phyloP scores from a whole-genome alignment of 1,284 basidiomycete species.

The Pseudozyma flocculosa region DNA sequence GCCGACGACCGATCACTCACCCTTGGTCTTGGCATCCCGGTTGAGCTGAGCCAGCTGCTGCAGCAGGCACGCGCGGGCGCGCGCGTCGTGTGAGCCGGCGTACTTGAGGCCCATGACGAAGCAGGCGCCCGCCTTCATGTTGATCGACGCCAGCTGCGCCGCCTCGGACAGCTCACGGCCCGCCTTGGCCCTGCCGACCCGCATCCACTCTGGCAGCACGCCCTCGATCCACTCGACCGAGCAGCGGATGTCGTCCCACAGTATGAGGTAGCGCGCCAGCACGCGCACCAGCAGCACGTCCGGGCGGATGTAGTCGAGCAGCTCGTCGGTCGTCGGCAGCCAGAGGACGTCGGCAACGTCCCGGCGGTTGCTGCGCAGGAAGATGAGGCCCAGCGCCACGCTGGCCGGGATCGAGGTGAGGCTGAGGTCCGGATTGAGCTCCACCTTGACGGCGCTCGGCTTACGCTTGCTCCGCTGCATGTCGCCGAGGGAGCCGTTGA shows the following conservation, averaged over 20 bases:
- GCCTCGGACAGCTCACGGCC: slow-evolving; percentile 18
- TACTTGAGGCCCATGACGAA: slow-evolving; percentile 89
- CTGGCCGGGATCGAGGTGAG: slow-evolving; percentile 73
- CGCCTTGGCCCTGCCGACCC: slow-evolving; percentile 66
- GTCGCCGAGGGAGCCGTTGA: slow-evolving; percentile 10
- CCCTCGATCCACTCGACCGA: slow-evolving; percentile 74
- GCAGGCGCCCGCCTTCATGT: slow-evolving; percentile 71
- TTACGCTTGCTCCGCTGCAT: not conserved
- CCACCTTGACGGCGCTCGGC: slow-evolving; percentile 6
- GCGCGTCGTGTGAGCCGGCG: slow-evolving; percentile 67
- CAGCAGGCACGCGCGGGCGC: slow-evolving; percentile 80
- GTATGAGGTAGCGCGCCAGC: slow-evolving; percentile 75
- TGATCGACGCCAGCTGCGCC: slow-evolving; percentile 44
- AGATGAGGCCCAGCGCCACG: slow-evolving; percentile 88
- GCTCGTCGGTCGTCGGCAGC: slow-evolving; percentile 75
- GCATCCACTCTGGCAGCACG: slow-evolving; percentile 73
- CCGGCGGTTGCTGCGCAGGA: slow-evolving; percentile 75
- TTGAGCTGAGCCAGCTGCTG: slow-evolving; percentile 74
- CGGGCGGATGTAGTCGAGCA: slow-evolving; percentile 81
- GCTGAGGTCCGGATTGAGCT: slow-evolving; percentile 11
- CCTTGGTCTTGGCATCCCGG: slow-evolving; percentile 60
- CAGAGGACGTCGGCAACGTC: slow-evolving; percentile 82
- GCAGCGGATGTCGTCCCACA: slow-evolving; percentile 79
- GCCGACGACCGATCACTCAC: slow-evolving; percentile 29
- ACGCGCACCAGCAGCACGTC: slow-evolving; percentile 81